Base-by-base conservation (phyloP, 108 stramenopile genomes). In the Skeletonema tropicum region DNA sequence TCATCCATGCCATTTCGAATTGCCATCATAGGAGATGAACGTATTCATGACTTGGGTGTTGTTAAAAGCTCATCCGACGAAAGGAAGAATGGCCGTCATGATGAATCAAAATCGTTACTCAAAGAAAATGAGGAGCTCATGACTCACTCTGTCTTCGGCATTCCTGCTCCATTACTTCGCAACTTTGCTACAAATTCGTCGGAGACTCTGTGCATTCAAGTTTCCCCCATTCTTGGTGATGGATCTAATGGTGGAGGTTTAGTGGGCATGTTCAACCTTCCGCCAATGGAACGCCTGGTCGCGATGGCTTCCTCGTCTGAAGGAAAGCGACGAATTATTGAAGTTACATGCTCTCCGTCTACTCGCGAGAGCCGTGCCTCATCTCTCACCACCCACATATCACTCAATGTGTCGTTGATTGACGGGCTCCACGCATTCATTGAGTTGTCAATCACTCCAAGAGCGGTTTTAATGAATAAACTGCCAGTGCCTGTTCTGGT, bases 1-100 rank as follows among this genome's bases (percentile, higher is more conserved):
- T 88, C 90, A 1, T 75, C 79, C 21, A 64, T 94, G 60, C 90
- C 89, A 19, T 92, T 94, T 66, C 58, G 62, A 13, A 73, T 94
- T 33, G 38, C 82, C 3, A 52, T 86, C 66, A 55, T 75, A 26
- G 58, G 52, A 39, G 71, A 77, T 57, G 83, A 77, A 36, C 32
- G 60, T 57, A 59, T 68, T 14, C 74, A 76, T 45, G 82, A 85
- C 64, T 62, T 87, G 12, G 87, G 87, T 46, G 39, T 85, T 14
- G 46, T 81, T 5, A 32, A 64, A 12, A 64, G 57, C 21, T 38
- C 67, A 0, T 69, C 17, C 7, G 52, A 63, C 39, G 67, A 74
- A 64, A 39, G 62, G 25, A 70, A 70, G 12, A 42, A 30, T 49
- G 25, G 14, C 15, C 17, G 55, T 12, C 49, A 60, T 59, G 33